Evolutionary conservation across 257 asterid genomes (phyloP), one percentile per base, ranked within the genome.

Genomic region (Fraxinus anomala): DNA sequence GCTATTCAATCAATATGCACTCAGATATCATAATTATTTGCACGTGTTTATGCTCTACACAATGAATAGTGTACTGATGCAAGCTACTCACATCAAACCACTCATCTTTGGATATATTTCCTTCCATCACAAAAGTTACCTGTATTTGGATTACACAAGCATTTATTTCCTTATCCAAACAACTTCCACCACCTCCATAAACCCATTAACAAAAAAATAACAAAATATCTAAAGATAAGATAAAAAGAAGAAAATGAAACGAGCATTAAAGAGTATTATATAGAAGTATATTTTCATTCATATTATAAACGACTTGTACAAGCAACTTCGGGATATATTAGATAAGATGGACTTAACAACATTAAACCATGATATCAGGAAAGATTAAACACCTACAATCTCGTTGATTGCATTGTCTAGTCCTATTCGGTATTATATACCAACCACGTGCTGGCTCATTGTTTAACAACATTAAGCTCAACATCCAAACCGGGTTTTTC

Each of bases 381-480:
- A 6, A 59, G 28, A 59, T 6, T 21, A 59, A 21, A 1, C 67
- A 8, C 1, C 30, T 21, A 1, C 13, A 24, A 61, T 24, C 68
- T 6, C 3, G 16, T 61, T 5, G 21, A 6, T 19, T 51, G 4
- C 7, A 51, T 51, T 51, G 63, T 51, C 9, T 19, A 51, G 19
- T 51, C 24, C 10, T 3, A 51, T 51, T 3, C 8, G 19, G 24
- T 51, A 17, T 5, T 19, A 10, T 6, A 51, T 17, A 51, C 51
- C 51, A 44, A 17, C 63, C 24, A 51, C 10, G 19, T 11, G 0
- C 28, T 24, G 4, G 5, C 69, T 81, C 78, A 83, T 47, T 75
- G 49, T 47, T 80, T 74, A 6, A 79, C 83, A 0, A n/a, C 85
- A 80, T 82, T 71, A 42, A 87, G 85, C 80, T 88, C 91, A 74